These are phyloP conservation scores for Triticum monococcum DNA, from an alignment of 176 grass and related monocot genomes.

Conservation along the genomic window DNA sequence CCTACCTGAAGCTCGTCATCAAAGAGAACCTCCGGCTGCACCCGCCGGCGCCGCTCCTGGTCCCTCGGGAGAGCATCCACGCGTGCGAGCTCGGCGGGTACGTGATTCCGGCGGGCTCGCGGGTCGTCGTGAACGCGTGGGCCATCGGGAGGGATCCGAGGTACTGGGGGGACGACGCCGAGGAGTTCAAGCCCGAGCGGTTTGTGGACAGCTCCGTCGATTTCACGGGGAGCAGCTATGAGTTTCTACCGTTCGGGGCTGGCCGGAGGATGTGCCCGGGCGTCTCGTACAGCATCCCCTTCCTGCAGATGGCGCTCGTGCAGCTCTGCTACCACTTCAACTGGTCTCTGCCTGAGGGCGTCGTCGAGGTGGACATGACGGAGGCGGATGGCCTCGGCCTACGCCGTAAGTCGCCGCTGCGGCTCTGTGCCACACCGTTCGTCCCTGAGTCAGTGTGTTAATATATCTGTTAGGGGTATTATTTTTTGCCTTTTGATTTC, in stretches of 20 bases:
- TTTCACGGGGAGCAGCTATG: neutral
- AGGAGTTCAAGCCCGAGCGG: neutral
- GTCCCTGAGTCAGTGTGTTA: neutral
- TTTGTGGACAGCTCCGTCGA: neutral
- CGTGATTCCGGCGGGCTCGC: neutral
- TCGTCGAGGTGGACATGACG: neutral
- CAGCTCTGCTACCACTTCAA: neutral
- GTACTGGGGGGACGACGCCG: too few species aligned
- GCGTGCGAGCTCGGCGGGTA: constrained; percentile 35
- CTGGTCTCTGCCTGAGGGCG: neutral
- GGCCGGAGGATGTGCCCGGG: neutral
- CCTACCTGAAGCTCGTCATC: constrained; percentile 41
- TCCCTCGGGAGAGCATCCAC: neutral
- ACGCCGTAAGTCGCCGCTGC: neutral
- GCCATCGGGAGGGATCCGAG: too few species aligned
- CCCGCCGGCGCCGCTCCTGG: constrained; percentile 11
- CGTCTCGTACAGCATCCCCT: neutral
- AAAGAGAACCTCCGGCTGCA: constrained; percentile 52
- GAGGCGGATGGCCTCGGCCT: neutral
- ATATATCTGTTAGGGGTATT: too few species aligned
- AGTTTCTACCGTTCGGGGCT: neutral
- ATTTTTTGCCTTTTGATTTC: too few species aligned
- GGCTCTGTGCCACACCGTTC: neutral
- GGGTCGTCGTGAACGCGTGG: neutral
- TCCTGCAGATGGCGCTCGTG: neutral